Base-by-base conservation (phyloP, 2,329 filamentous ascomycete genomes). In the Alternaria ventricosa region DNA sequence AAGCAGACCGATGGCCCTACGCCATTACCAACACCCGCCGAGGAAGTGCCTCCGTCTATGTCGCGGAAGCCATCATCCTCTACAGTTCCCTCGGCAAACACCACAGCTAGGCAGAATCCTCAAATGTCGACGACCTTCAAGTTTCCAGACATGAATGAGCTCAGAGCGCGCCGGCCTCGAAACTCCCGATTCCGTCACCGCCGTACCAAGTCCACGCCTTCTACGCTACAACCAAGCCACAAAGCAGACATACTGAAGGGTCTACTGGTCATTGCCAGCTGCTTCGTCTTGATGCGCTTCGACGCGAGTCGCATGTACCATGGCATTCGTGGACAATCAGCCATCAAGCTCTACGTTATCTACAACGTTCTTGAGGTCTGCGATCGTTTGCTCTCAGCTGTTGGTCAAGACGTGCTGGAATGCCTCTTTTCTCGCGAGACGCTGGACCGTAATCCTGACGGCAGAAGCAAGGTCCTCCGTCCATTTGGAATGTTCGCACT, bases 291-390 rank as follows among this genome's bases (percentile, higher is more conserved):
- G 55, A 95, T 97, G 89, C 90, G 88, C 23, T 90, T 99, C 49
- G 96, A 99, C 78, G 96, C 96, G 6, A 97, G 94, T 76, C 89
- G 94, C 55, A 97, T 98, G 93, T 99, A 99, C 76, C 96, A 99
- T 79, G 94, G 94, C 73, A 97, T 99, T 72, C 91, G 95, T 50
- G 96, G 94, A 0, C 96, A 99, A 79, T 95, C 94, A 2, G 94
- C 95, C 8, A 97, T 99, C 82, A 99, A 99, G 78, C 87, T 99
- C 11, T 99, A 99, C 78, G 96, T 99, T 63, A 98, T 99, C 59
- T 99, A 97, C 84, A 99, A 99, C 75, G 92, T 97, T 33, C 88
- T 99, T 6, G 96, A 99, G 81, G 92, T 96, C 2, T 92, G 92
- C 57, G 96, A 99, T 79, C 91, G 94, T 8, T 86, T 99, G 0